Evolutionary conservation across 768 basidiomycete species (phyloP).

Genomic region (Suillus sp.): DNA sequence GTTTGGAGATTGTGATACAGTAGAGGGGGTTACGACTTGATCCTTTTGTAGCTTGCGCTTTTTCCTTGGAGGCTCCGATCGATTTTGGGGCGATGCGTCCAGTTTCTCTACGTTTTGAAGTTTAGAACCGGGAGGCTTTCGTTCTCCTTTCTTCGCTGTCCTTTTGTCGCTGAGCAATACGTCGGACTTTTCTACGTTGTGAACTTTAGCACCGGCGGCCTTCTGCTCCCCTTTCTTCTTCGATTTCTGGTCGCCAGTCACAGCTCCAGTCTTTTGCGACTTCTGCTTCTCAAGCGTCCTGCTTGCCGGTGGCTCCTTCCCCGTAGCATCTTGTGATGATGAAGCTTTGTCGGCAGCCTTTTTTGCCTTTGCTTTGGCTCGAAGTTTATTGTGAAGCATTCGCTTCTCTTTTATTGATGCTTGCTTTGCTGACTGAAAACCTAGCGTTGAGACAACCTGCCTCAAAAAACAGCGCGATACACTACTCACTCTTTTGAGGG

Average conservation of each 20-base stretch:
- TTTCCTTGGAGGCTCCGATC: not conserved
- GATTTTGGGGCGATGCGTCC: not conserved
- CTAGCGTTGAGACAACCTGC: not conserved
- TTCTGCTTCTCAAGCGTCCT: not conserved
- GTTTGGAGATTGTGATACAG: not conserved
- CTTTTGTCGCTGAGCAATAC: not conserved
- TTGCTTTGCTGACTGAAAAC: slow-evolving; percentile 48
- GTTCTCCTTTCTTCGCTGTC: not conserved
- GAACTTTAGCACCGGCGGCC: not conserved
- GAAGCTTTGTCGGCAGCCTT: slow-evolving; percentile 17
- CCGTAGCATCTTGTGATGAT: not conserved
- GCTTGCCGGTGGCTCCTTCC: not conserved
- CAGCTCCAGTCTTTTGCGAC: not conserved
- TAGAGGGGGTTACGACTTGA: not conserved
- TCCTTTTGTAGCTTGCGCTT: not conserved
- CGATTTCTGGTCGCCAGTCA: not conserved
- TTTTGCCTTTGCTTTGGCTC: slow-evolving; percentile 44
- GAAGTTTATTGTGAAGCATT: slow-evolving; percentile 47
- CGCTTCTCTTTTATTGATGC: slow-evolving; percentile 49
- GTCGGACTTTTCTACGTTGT: not conserved
- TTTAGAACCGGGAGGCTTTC: not conserved
- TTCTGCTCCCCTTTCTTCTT: not conserved
- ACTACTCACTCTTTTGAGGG: slow-evolving; percentile 59
- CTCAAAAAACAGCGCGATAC: not conserved
- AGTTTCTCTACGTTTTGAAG: not conserved